Conservation (phyloP, 805 yeast genomes). For the Blastobotrys mokoenaii region DNA sequence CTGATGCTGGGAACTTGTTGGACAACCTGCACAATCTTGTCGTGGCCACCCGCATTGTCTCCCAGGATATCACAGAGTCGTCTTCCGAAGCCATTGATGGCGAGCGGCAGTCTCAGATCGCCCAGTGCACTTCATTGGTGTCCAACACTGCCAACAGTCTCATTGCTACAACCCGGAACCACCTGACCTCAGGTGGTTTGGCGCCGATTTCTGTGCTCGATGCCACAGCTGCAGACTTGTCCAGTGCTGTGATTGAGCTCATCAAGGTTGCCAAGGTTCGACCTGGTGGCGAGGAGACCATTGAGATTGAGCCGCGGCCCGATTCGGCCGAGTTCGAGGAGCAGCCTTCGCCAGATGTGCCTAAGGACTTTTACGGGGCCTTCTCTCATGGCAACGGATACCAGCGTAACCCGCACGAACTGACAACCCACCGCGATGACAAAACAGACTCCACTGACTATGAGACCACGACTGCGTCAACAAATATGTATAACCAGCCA, state of each 20-base stretch:
- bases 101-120: constrained; percentile 12
- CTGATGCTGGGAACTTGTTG: constrained; percentile 20
- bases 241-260: constrained; percentile 45
- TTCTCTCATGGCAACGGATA: not conserved
- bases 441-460: not conserved
- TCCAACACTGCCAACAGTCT: constrained; percentile 66
- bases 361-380: not conserved
- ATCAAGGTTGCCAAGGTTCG: constrained; percentile 24
- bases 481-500: not conserved
- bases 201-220: constrained; percentile 66
- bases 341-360: not conserved
- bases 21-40: constrained; percentile 29
- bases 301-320: constrained; percentile 1
- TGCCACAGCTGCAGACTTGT: constrained; percentile 66
- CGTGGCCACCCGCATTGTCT: constrained; percentile 25
- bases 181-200: constrained; percentile 50
- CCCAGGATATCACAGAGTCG: constrained; percentile 18
- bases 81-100: constrained; percentile 9
- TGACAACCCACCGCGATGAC: not conserved
- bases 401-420: not conserved
- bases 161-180: constrained; percentile 70
- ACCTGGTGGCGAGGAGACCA: constrained; percentile 7
- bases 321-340: not conserved
- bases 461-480: not conserved
- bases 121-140: constrained; percentile 33